phyloP scores from a whole-genome alignment of 352 stramenopile species.

The Thraustochytrium sp. region DNA sequence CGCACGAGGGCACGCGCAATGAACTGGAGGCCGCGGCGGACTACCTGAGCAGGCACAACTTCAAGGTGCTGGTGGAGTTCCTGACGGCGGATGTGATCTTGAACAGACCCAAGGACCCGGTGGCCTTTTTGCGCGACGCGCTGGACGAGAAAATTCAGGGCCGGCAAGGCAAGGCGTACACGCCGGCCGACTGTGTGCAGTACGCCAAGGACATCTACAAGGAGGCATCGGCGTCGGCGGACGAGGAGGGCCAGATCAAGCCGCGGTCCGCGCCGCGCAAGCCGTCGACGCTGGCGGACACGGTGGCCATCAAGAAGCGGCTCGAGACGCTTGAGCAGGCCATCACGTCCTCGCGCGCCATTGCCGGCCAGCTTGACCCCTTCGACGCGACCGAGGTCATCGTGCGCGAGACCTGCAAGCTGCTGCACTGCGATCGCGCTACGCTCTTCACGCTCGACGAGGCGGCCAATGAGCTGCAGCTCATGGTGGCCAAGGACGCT shows the following conservation, averaged over 20 bases:
- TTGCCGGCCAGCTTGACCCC: conserved; percentile 3
- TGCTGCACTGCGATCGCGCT: conserved; percentile 76
- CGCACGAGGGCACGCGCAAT: too few relatives aligned
- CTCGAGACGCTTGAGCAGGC: conserved; percentile 19
- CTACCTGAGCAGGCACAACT: conserved; percentile 77
- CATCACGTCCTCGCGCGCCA: background rate
- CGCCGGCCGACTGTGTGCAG: conserved; percentile 69
- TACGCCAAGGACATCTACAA: conserved; percentile 49
- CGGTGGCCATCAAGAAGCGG: background rate
- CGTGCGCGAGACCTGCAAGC: conserved; percentile 71
- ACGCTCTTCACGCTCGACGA: conserved; percentile 75
- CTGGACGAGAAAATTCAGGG: conserved; percentile 68
- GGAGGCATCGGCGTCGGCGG: background rate
- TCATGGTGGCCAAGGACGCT: conserved; percentile 74
- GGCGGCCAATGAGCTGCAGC: conserved; percentile 58
- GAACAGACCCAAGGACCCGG: conserved; percentile 62
- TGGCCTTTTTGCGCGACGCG: conserved; percentile 69
- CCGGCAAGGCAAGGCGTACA: conserved; percentile 62
- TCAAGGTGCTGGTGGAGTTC: conserved; percentile 81
- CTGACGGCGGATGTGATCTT: conserved; percentile 72
- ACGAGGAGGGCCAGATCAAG: conserved; percentile 5
- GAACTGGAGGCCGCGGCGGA: conserved; percentile 41
- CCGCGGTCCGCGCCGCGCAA: background rate
- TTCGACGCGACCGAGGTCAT: conserved; percentile 63
- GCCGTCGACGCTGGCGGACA: background rate